phyloP scores from a whole-genome alignment of 345 rosid genomes.

The Eucalyptus tenuipes region DNA sequence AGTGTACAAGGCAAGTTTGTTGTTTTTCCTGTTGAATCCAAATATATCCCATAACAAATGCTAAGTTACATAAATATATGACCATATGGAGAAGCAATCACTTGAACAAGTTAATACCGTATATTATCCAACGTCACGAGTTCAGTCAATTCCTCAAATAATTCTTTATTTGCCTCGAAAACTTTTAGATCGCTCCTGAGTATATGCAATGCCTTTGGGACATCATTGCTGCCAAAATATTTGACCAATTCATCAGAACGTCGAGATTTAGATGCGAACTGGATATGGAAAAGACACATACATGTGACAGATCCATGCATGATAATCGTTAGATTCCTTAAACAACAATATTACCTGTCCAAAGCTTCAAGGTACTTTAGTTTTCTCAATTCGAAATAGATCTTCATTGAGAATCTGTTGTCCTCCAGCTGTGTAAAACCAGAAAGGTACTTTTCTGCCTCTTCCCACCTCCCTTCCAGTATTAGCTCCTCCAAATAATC shows the following conservation, averaged over 20 bases:
- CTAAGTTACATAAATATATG: background rate
- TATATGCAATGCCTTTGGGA: background rate
- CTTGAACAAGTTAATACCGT: conserved; percentile 1
- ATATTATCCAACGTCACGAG: conserved; percentile 17
- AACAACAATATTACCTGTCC: background rate
- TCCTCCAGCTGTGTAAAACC: conserved; percentile 35
- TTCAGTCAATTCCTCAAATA: conserved; percentile 22
- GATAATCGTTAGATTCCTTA: background rate
- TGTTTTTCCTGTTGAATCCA: conserved; percentile 24
- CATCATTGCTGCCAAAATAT: background rate
- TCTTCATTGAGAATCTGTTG: conserved; percentile 37
- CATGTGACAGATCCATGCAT: background rate
- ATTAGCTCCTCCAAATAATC: conserved; percentile 18
- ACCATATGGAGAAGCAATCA: background rate
- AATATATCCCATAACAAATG: background rate
- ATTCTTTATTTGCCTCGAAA: conserved; percentile 14
- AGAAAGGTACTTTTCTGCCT: conserved; percentile 50
- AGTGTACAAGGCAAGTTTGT: conserved; percentile 15
- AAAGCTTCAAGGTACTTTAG: conserved; percentile 11
- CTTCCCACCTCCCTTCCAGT: conserved; percentile 23
- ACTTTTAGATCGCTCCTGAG: conserved; percentile 20
- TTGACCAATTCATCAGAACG: background rate
- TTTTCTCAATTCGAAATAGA: conserved; percentile 52
- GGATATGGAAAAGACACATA: background rate
- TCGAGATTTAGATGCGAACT: background rate